phyloP scores from a whole-genome alignment of 371 early-diverging fungal species.

The Mucor irregularis region DNA sequence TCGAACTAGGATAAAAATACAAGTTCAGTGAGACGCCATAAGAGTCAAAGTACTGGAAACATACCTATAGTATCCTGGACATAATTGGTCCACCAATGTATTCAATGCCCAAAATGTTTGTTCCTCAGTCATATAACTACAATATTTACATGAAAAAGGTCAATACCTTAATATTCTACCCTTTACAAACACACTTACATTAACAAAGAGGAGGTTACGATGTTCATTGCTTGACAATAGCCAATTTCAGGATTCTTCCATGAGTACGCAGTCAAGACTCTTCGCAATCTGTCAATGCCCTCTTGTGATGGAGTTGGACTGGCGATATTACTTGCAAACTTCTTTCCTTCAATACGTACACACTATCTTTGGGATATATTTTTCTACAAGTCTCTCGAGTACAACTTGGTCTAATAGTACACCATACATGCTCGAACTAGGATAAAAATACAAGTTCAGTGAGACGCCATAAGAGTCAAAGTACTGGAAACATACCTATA shows the following conservation, averaged over 20 bases:
- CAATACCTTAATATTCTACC: not conserved
- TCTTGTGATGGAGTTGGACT: slow-evolving; percentile 65
- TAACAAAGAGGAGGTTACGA: slow-evolving; percentile 90
- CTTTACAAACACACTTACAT: slow-evolving; percentile 52
- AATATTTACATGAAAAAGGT: not conserved
- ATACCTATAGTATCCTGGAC: slow-evolving; percentile 91
- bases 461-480: too few relatives aligned
- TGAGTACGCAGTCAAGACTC: slow-evolving; percentile 87
- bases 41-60: slow-evolving; percentile 39
- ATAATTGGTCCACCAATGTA: slow-evolving; percentile 83
- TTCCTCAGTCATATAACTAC: slow-evolving; percentile 88
- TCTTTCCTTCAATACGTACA: slow-evolving; percentile 46
- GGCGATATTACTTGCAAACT: slow-evolving; percentile 26
- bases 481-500: slow-evolving; percentile 63
- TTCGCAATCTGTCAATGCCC: slow-evolving; percentile 88
- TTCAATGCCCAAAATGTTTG: slow-evolving; percentile 95
- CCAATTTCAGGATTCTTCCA: slow-evolving; percentile 91
- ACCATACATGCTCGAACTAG: slow-evolving; percentile 96
- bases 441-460: too few relatives aligned
- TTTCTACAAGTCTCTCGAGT: slow-evolving; percentile 82
- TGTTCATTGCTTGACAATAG: slow-evolving; percentile 99
- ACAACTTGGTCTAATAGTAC: slow-evolving; percentile 93
- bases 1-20: slow-evolving; percentile 74
- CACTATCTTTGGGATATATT: slow-evolving; percentile 74
- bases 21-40: too few relatives aligned